phyloP scores from a whole-genome alignment of 768 basidiomycete genomes.

The Erythrobasidium yunnanense region DNA sequence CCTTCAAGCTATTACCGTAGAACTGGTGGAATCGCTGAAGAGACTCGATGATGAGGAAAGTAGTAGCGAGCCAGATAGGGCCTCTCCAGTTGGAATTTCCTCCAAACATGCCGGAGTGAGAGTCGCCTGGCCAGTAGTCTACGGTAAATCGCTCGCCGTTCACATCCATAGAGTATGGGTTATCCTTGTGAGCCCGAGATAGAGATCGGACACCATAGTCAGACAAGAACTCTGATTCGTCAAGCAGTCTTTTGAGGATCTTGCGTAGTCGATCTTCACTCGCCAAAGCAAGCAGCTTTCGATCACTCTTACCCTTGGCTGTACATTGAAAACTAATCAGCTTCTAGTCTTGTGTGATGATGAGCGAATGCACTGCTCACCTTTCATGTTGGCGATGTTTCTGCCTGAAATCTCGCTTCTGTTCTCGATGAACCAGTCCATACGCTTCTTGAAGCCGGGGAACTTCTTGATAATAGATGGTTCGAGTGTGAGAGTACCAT shows the following conservation, averaged over 20 bases:
- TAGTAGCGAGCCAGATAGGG: constrained; percentile 79
- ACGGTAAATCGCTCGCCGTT: constrained; percentile 85
- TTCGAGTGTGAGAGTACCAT: constrained; percentile 86
- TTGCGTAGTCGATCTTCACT: constrained; percentile 78
- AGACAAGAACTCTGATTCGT: constrained; percentile 91
- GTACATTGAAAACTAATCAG: background rate
- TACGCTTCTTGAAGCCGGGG: constrained; percentile 94
- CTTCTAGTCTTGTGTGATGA: too few species aligned
- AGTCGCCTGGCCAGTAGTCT: constrained; percentile 96
- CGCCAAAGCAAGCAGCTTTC: constrained; percentile 75
- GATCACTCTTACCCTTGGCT: constrained; percentile 66
- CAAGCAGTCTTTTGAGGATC: constrained; percentile 91
- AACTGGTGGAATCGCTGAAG: constrained; percentile 94
- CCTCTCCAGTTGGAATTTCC: constrained; percentile 47
- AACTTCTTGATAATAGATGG: constrained; percentile 77
- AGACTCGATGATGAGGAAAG: constrained; percentile 89
- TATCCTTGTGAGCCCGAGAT: constrained; percentile 77
- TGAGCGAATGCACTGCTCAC: constrained; percentile 43
- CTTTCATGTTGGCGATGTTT: constrained; percentile 94
- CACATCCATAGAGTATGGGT: constrained; percentile 90
- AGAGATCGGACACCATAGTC: constrained; percentile 94
- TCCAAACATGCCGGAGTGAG: constrained; percentile 92
- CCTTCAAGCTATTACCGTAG: constrained; percentile 80
- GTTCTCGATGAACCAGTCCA: constrained; percentile 98
- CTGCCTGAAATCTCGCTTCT: constrained; percentile 72